Evolutionary conservation across 306 rosid genomes (phyloP).

Genomic region (Citrullus colocynthis): DNA sequence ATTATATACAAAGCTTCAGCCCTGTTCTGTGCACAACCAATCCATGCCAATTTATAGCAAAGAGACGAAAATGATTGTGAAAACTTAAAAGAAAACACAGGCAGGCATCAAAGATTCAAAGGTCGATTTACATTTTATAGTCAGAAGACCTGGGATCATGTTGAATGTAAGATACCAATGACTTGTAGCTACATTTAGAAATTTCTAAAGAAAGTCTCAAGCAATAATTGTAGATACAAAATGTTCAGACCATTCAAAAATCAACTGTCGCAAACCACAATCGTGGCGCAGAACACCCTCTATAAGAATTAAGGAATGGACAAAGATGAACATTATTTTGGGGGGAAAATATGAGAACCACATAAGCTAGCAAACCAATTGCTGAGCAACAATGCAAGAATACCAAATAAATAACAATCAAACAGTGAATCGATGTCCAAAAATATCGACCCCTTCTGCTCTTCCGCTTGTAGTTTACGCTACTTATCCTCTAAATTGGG

Average conservation of each 20-base stretch:
- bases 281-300: neutral
- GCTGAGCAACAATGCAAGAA: neutral
- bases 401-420: neutral
- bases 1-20: neutral
- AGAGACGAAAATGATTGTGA: neutral
- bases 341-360: neutral
- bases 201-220: neutral
- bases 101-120: neutral
- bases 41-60: neutral
- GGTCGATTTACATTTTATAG: neutral
- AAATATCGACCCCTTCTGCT: neutral
- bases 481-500: neutral
- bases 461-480: neutral
- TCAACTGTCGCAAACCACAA: neutral
- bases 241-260: neutral
- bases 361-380: neutral
- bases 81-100: neutral
- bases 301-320: neutral
- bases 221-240: neutral
- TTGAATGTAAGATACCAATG: neutral
- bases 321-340: neutral
- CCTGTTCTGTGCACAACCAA: neutral
- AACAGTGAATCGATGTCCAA: neutral
- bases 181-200: neutral
- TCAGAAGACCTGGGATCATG: neutral